These are phyloP conservation scores for Neohortaea acidophila DNA, from an alignment of 495 filamentous ascomycete genomes.

Conservation along the genomic window DNA sequence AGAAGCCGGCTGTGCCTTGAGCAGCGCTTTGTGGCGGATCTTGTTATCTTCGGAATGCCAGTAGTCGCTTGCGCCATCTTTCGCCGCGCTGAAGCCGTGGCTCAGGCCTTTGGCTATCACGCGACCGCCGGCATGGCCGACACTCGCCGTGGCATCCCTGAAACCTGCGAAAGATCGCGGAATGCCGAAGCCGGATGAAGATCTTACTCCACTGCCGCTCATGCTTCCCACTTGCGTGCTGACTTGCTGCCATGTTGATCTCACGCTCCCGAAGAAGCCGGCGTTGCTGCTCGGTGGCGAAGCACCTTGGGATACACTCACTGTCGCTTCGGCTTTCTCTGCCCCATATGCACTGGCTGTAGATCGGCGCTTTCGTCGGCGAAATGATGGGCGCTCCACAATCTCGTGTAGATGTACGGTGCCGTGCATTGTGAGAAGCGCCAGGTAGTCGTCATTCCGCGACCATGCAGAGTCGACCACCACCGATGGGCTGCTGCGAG, in stretches of 20 bases:
- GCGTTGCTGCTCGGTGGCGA: slow-evolving; percentile 8
- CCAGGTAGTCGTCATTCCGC: slow-evolving; percentile 63
- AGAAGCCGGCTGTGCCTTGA: neutral
- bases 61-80: slow-evolving; percentile 60
- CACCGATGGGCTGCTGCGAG: slow-evolving; percentile 75
- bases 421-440: slow-evolving; percentile 80
- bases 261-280: slow-evolving; percentile 3
- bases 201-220: neutral
- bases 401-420: slow-evolving; percentile 85
- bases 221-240: slow-evolving; percentile 2
- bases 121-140: slow-evolving; percentile 52
- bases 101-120: slow-evolving; percentile 69
- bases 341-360: neutral
- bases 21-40: slow-evolving; percentile 41
- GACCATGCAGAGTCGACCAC: slow-evolving; percentile 83
- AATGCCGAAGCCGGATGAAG: slow-evolving; percentile 30
- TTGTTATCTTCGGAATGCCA: slow-evolving; percentile 75
- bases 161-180: slow-evolving; percentile 30
- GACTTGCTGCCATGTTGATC: neutral
- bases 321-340: slow-evolving; percentile 10
- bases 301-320: slow-evolving; percentile 8
- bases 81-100: slow-evolving; percentile 68
- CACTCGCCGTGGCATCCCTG: slow-evolving; percentile 42
- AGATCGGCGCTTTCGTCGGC: slow-evolving; percentile 10
- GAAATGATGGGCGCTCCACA: slow-evolving; percentile 40